A percentile compares a stretch with the other conserved stretches of the same genome.
These are phyloP conservation scores for Penicillium oxalicum DNA, from an alignment of 2,329 filamentous ascomycete species.

Conservation along the genomic window DNA sequence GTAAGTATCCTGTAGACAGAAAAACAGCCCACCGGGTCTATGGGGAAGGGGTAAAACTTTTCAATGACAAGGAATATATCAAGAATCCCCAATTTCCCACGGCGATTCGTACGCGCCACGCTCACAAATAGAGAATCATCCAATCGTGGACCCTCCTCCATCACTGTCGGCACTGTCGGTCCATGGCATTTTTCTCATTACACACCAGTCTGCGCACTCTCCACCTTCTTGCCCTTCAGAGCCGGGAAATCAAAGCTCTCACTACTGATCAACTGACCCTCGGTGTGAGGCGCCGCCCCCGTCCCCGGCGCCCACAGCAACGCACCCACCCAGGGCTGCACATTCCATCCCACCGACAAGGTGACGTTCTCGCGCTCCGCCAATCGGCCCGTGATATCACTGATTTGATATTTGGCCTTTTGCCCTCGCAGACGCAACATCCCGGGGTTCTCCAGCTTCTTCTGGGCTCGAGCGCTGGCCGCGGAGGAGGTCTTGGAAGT, in stretches of 20 bases:
- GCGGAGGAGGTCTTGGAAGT: constrained; percentile 19
- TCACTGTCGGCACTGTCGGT: too few species aligned
- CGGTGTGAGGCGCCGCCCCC: constrained; percentile 47
- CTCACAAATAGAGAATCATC: too few species aligned
- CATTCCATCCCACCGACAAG: constrained; percentile 84
- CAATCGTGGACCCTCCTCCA: too few species aligned
- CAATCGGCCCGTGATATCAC: constrained; percentile 74
- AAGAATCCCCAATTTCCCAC: too few species aligned
- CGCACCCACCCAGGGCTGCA: constrained; percentile 92
- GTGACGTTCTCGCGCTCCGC: constrained; percentile 67
- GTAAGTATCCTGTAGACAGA: too few species aligned
- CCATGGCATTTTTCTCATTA: background rate
- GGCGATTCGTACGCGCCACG: too few species aligned
- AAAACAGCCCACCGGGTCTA: too few species aligned
- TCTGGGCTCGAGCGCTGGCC: constrained; percentile 7
- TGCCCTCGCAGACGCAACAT: constrained; percentile 74
- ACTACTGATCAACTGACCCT: constrained; percentile 46
- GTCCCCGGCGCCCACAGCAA: constrained; percentile 69
- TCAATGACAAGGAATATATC: too few species aligned
- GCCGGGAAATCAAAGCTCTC: constrained; percentile 51
- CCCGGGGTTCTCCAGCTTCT: constrained; percentile 42
- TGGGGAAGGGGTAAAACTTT: too few species aligned
- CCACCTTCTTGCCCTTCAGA: constrained; percentile 44
- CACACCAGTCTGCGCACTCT: constrained; percentile 5
- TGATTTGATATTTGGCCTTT: constrained; percentile 94